phyloP scores from a whole-genome alignment of 2,329 filamentous ascomycete species.

The Rutstroemia sp. region DNA sequence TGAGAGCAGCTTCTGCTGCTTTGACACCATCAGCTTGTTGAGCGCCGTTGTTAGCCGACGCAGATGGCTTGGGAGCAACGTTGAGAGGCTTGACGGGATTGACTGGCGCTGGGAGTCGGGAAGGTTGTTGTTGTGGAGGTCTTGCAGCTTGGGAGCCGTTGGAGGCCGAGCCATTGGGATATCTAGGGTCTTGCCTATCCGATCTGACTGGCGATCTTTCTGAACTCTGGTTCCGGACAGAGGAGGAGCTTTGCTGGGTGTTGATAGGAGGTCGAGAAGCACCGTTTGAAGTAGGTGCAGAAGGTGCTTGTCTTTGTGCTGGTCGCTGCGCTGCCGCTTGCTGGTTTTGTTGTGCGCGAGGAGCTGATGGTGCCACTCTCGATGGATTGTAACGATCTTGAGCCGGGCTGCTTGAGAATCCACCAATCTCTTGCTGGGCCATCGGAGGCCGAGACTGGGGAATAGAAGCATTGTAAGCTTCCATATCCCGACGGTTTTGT shows the following conservation, averaged over 20 bases:
- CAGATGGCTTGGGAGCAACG: conserved; percentile 58
- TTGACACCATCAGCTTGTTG: conserved; percentile 63
- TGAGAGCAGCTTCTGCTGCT: conserved; percentile 82
- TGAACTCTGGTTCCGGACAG: conserved; percentile 28
- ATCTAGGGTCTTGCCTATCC: conserved; percentile 25
- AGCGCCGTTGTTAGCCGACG: conserved; percentile 32
- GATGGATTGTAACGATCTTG: conserved; percentile 75
- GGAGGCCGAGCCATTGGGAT: conserved; percentile 39
- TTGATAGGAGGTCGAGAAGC: conserved; percentile 38
- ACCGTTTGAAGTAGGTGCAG: conserved; percentile 47
- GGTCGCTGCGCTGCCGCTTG: conserved; percentile 42
- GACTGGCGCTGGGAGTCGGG: conserved; percentile 48
- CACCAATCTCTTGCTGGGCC: conserved; percentile 85
- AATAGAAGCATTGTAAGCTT: conserved; percentile 83
- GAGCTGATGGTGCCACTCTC: conserved; percentile 75
- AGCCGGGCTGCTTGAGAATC: conserved; percentile 37
- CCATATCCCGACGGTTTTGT: conserved; percentile 65
- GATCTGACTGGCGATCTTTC: conserved; percentile 29
- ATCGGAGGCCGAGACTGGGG: conserved; percentile 73
- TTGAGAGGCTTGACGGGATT: conserved; percentile 67
- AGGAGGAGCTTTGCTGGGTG: conserved; percentile 43
- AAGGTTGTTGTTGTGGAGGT: conserved; percentile 39
- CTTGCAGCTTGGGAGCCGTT: conserved; percentile 33
- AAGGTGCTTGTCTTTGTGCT: conserved; percentile 71
- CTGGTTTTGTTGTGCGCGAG: conserved; percentile 41